Conservation (phyloP, 768 basidiomycete genomes). For the Tylopilus rubrobrunneus region DNA sequence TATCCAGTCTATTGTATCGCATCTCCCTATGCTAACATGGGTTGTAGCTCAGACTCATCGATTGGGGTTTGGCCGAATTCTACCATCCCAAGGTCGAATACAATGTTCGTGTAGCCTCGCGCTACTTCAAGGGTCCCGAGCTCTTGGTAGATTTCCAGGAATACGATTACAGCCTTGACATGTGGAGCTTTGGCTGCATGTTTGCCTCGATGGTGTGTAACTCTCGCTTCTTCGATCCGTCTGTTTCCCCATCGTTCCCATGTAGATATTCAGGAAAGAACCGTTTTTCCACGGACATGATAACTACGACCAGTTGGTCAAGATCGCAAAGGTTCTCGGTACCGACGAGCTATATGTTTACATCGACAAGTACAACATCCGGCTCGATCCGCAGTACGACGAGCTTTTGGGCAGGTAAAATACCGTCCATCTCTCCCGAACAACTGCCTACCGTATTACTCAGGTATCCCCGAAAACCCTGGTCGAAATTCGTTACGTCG, state of each 20-base stretch:
- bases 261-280: constrained; percentile 96
- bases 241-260: not conserved
- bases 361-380: constrained; percentile 93
- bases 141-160: constrained; percentile 96
- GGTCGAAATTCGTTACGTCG: constrained; percentile 92
- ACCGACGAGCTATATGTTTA: constrained; percentile 94
- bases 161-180: constrained; percentile 95
- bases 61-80: constrained; percentile 99
- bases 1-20: constrained; percentile 8
- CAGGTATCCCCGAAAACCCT: constrained; percentile 91
- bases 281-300: constrained; percentile 99
- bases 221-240: not conserved
- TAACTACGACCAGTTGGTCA: constrained; percentile 97
- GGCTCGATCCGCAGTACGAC: constrained; percentile 93
- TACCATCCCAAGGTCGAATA: constrained; percentile 98
- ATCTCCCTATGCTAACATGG: constrained; percentile 10
- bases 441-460: not conserved
- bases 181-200: constrained; percentile 99
- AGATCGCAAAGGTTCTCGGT: constrained; percentile 96
- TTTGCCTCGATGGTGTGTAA: constrained; percentile 91
- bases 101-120: constrained; percentile 94
- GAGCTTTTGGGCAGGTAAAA: constrained; percentile 82
- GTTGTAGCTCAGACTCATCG: constrained; percentile 84
- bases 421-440: constrained; percentile 1
- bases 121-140: constrained; percentile 98